These are phyloP conservation scores for Cryphonectria parasitica DNA, from an alignment of 2,329 filamentous ascomycete species.

Conservation along the genomic window DNA sequence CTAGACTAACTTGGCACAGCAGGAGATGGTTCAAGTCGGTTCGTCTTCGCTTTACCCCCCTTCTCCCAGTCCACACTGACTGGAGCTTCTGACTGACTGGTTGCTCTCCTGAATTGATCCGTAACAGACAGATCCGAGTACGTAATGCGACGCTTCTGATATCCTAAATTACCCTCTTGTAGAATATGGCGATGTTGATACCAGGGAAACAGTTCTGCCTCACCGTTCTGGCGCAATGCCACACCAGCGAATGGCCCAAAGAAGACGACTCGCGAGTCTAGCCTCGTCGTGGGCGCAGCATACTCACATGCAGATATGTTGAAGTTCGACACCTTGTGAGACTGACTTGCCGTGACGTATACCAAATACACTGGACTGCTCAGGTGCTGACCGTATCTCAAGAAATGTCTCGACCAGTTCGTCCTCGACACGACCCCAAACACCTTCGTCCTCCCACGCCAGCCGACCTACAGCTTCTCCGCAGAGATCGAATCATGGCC, in stretches of 20 bases:
- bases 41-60: slow-evolving; percentile 43
- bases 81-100: slow-evolving; percentile 37
- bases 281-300: slow-evolving; percentile 85
- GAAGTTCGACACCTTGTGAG: slow-evolving; percentile 81
- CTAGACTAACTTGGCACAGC: slow-evolving; percentile 46
- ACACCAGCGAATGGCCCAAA: slow-evolving; percentile 45
- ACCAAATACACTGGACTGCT: not conserved
- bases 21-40: slow-evolving; percentile 99
- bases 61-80: slow-evolving; percentile 20
- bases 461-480: slow-evolving; percentile 42
- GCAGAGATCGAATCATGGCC: slow-evolving; percentile 49
- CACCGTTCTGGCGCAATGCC: slow-evolving; percentile 81
- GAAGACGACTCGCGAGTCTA: slow-evolving; percentile 62
- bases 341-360: slow-evolving; percentile 22
- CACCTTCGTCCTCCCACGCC: slow-evolving; percentile 68
- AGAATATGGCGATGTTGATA: slow-evolving; percentile 35
- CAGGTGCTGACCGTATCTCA: slow-evolving; percentile 31
- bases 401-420: slow-evolving; percentile 40
- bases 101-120: slow-evolving; percentile 28
- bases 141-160: slow-evolving; percentile 38
- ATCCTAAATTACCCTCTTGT: not conserved
- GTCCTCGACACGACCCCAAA: slow-evolving; percentile 70
- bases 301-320: slow-evolving; percentile 97
- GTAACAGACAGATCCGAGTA: slow-evolving; percentile 66
- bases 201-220: slow-evolving; percentile 68